These are phyloP conservation scores for Ligustrum vulgare DNA, from an alignment of 257 asterid genomes.

Conservation along the genomic window DNA sequence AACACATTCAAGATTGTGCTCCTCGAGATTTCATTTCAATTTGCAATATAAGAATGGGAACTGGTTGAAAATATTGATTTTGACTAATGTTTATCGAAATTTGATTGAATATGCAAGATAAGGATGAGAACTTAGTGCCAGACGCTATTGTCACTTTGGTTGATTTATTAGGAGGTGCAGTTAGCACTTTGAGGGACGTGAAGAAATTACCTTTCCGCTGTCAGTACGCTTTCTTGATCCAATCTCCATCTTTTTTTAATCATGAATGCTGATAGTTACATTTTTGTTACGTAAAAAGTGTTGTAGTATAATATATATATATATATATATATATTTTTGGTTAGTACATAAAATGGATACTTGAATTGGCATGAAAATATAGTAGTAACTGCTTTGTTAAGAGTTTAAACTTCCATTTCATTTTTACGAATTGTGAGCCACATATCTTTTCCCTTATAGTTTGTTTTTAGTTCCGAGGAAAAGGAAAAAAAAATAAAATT, in stretches of 20 bases:
- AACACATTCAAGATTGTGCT: neutral
- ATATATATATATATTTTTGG: too few relatives aligned
- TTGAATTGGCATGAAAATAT: neutral
- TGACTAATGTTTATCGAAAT: neutral
- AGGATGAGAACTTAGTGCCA: constrained; percentile 53
- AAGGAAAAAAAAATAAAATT: neutral
- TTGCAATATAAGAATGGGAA: neutral
- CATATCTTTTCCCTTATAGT: neutral
- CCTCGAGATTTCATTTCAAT: neutral
- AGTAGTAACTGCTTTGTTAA: neutral
- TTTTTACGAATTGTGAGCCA: neutral
- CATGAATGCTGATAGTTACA: neutral
- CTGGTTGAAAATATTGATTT: too few relatives aligned
- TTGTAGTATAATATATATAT: too few relatives aligned
- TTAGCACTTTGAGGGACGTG: constrained; percentile 55
- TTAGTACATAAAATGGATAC: neutral
- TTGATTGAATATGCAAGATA: constrained; percentile 38
- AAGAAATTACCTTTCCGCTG: constrained; percentile 55
- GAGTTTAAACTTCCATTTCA: neutral
- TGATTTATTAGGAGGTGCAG: constrained; percentile 71
- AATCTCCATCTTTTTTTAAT: neutral
- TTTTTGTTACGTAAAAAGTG: too few relatives aligned
- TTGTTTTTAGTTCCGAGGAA: neutral
- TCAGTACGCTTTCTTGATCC: constrained; percentile 45
- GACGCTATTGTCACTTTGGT: constrained; percentile 67